Base-by-base conservation (phyloP, 768 basidiomycete species). In the Coprinopsis strossmayeri region DNA sequence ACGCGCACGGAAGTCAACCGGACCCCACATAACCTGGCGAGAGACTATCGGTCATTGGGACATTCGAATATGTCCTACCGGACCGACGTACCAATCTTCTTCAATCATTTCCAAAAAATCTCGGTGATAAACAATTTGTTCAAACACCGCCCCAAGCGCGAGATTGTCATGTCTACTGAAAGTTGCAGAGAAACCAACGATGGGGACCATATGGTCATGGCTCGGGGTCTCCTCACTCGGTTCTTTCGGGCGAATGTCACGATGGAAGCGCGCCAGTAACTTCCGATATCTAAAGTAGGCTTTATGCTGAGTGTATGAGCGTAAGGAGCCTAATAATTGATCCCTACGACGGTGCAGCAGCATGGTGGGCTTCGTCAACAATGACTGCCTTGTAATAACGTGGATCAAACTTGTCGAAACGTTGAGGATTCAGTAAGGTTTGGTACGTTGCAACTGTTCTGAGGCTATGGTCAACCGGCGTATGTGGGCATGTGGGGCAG, bases 321-420 rank as follows among this genome's bases (percentile, higher is more conserved):
- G 26, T 15, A 38, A 5, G 28, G 50, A 25, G n/a, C n/a, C n/a
- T n/a, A n/a, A 30, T 4, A 23, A 24, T 21, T n/a, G 32, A 12
- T 45, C 69, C 81, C 47, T 67, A 94, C 82, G 93, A 92, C 25
- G 85, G 83, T 7, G 94, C 89, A 32, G 90, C 93, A 24, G 94
- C 88, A 64, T 98, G 95, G 61, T 97, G 95, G 0, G 94, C 94
- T 66, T 96, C 93, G 58, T 96, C 93, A 2, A 96, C 72, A 38
- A 95, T 81, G 50, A 96, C 71, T 13, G 84, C 86, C 57, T 86
- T 91, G 53, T 90, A 64, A 39, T 53, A 58, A 9, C 63, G 58
- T 2, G 86, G 84, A 58, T 83, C 71, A 61, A 94, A 95, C 61
- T 94, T 95, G 4, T 70, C 70, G 47, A 92, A 60, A 17, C 90